A percentile compares a stretch with the other conserved stretches of the same genome.
These are phyloP conservation scores for Prunus padus DNA, from an alignment of 306 rosid species.

Conservation along the genomic window DNA sequence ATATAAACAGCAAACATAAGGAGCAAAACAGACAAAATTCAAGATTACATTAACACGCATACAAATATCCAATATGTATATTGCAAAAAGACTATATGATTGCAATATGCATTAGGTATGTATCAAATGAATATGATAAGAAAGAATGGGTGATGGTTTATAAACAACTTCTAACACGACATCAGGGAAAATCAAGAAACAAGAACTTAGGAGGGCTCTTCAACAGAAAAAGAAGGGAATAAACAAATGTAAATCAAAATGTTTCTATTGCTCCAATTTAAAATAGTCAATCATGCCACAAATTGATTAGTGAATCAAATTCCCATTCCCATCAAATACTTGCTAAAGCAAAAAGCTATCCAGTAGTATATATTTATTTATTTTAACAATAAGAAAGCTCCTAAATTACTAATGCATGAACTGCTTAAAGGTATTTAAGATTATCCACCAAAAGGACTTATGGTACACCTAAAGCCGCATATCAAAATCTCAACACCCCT, in stretches of 20 bases:
- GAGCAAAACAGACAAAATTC: background rate
- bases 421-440: background rate
- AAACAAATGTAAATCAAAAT: background rate
- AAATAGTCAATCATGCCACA: background rate
- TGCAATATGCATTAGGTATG: background rate
- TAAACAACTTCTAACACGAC: background rate
- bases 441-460: background rate
- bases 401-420: background rate
- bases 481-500: background rate
- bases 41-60: constrained; percentile 11
- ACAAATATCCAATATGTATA: background rate
- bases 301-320: background rate
- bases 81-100: background rate
- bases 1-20: constrained; percentile 21
- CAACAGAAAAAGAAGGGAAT: background rate
- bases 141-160: background rate
- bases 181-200: background rate
- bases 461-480: background rate
- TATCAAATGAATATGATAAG: background rate
- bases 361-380: background rate
- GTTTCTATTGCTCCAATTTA: background rate
- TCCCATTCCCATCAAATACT: background rate
- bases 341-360: background rate
- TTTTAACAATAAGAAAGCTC: background rate
- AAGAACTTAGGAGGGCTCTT: background rate